Conservation (phyloP, 768 basidiomycete species). For the Hortiboletus flavorubellus region DNA sequence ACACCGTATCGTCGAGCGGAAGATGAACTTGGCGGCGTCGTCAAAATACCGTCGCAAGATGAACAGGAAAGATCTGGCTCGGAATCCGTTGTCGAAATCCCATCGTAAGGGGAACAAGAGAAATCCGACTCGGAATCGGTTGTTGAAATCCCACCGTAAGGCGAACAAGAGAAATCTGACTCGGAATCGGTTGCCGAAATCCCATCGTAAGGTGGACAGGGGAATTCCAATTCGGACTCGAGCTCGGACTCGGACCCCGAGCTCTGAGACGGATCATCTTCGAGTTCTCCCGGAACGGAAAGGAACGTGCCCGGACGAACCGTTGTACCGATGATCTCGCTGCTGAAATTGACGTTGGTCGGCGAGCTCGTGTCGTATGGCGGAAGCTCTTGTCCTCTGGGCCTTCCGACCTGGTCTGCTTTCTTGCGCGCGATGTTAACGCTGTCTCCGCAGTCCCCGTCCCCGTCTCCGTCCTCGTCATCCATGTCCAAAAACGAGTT, state of each 20-base stretch:
- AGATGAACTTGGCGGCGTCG: not conserved
- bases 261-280: not conserved
- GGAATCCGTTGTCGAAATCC: not conserved
- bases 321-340: conserved; percentile 14
- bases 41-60: not conserved
- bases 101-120: not conserved
- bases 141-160: not conserved
- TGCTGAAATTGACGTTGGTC: conserved; percentile 8
- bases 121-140: not conserved
- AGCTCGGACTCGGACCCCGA: no score
- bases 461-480: not conserved
- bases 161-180: not conserved
- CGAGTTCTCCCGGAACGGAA: not conserved
- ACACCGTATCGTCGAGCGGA: conserved; percentile 11
- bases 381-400: not conserved
- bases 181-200: not conserved
- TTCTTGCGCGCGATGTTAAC: not conserved
- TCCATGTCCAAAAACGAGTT: conserved; percentile 16
- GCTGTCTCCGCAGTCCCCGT: not conserved
- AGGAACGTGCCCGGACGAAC: conserved; percentile 11
- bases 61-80: not conserved
- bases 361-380: conserved; percentile 13
- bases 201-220: no score
- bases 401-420: not conserved
- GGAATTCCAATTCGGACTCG: no score